These are phyloP conservation scores for Backusella parvicylindrica DNA, from an alignment of 192 early-diverging fungal genomes.

Conservation along the genomic window DNA sequence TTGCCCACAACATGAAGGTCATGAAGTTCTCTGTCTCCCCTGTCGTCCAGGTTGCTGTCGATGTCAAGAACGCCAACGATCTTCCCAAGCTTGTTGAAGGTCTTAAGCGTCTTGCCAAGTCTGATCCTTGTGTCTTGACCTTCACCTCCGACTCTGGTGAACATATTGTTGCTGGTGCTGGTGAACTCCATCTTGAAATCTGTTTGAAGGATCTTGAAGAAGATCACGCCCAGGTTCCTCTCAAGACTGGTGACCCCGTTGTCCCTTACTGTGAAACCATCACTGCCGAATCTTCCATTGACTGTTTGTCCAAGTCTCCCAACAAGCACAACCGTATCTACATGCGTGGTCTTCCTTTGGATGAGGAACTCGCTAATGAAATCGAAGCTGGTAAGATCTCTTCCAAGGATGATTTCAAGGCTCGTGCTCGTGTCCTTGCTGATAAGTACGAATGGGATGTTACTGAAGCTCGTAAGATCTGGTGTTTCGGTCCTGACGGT, in stretches of 20 bases:
- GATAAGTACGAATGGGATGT: slow-evolving; percentile 94
- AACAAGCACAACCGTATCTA: slow-evolving; percentile 99
- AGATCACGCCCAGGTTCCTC: slow-evolving; percentile 94
- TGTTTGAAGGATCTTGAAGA: slow-evolving; percentile 99
- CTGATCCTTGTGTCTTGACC: slow-evolving; percentile 94
- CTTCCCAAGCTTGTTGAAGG: slow-evolving; percentile 99
- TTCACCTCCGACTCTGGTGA: slow-evolving; percentile 91
- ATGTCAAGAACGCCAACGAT: slow-evolving; percentile 97
- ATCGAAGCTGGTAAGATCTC: slow-evolving; percentile 85
- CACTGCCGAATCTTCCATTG: slow-evolving; percentile 72
- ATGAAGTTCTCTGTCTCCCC: slow-evolving; percentile 99
- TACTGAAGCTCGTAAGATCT: slow-evolving; percentile 97
- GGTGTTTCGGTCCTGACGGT: slow-evolving; percentile 89
- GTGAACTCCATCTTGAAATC: slow-evolving; percentile 99
- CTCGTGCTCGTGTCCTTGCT: slow-evolving; percentile 83
- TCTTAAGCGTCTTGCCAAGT: slow-evolving; percentile 99
- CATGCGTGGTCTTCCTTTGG: slow-evolving; percentile 86
- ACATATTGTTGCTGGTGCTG: slow-evolving; percentile 98
- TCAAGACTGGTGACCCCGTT: slow-evolving; percentile 90
- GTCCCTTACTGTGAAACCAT: slow-evolving; percentile 96
- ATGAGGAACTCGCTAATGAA: slow-evolving; percentile 71
- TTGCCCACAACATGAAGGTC: slow-evolving; percentile 97
- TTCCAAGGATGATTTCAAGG: slow-evolving; percentile 93
- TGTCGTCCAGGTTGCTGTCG: slow-evolving; percentile 95
- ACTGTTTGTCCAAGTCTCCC: slow-evolving; percentile 93